Evolutionary conservation across 2,329 filamentous ascomycete species (phyloP), one percentile per base, ranked within the genome.

Genomic region (Arthrinium puccinioides): DNA sequence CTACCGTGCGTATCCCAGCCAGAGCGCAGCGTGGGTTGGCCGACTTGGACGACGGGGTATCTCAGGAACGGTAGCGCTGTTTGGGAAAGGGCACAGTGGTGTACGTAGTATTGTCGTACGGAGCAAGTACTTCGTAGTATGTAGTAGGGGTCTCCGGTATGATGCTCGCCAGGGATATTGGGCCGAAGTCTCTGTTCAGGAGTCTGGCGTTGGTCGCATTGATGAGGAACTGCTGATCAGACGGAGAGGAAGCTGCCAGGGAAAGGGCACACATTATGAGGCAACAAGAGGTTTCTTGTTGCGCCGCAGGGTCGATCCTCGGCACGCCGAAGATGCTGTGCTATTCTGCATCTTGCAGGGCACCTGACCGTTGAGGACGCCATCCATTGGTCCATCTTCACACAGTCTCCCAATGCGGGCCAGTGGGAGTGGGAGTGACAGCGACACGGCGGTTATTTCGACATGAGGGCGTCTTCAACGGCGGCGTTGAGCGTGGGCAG

Each of bases 141-240:
- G 21, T 21, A 33, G 24, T 14, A 16, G 39, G 39, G 32, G 28
- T 42, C 36, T 37, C 32, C 27, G 20, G 38, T 20, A 33, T 44
- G 42, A 33, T 47, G 33, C 35, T 40, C 44, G 32, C 30, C 44
- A 38, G 41, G 43, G 47, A 38, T 45, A 14, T 16, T 25, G 24
- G 18, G 39, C 30, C 26, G 29, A 30, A 32, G 27, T 13, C 31
- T n/a, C 27, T 28, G 32, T 24, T 26, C 23, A 34, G 37, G 34
- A 33, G 38, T 15, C 20, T 37, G 19, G 25, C 34, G 32, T 34
- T 41, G 42, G 50, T 56, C 48, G 52, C 52, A 55, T 59, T 43
- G 53, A 50, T 39, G 36, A 49, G 45, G 46, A 51, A 49, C 50
- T 50, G 55, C 48, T 55, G 59, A 62, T 61, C 57, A 62, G 52